Percentiles rank a stretch among this genome's conserved stretches.
These are phyloP conservation scores for Calycina herbarum DNA, from an alignment of 2,329 filamentous ascomycete genomes.

Conservation along the genomic window DNA sequence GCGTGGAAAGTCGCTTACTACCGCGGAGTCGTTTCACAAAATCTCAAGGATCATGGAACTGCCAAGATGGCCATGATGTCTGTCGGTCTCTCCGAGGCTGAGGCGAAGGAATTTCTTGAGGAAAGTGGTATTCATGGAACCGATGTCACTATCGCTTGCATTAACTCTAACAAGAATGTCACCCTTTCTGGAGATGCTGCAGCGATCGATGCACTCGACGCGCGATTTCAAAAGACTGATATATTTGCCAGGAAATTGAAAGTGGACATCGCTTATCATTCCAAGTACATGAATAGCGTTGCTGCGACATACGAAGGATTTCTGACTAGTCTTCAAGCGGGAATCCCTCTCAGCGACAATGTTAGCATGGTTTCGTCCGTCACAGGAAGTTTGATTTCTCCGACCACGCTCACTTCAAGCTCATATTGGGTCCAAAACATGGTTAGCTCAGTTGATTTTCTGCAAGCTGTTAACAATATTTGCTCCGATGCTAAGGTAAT, in stretches of 20 bases:
- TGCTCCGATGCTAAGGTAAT: not conserved
- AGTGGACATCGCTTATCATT: constrained; percentile 34
- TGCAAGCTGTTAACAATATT: constrained; percentile 38
- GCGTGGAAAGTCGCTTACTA: constrained; percentile 22
- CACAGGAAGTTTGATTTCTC: constrained; percentile 30
- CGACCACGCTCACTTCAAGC: constrained; percentile 27
- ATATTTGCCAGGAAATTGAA: constrained; percentile 26
- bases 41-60: constrained; percentile 16
- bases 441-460: constrained; percentile 45
- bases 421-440: constrained; percentile 49
- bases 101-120: not conserved
- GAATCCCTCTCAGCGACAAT: not conserved
- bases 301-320: constrained; percentile 27
- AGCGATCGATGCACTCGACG: constrained; percentile 15
- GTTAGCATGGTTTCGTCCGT: constrained; percentile 46
- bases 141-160: constrained; percentile 36
- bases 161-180: constrained; percentile 30
- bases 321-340: not conserved
- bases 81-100: constrained; percentile 40
- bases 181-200: constrained; percentile 32
- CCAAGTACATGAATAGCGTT: constrained; percentile 34
- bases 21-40: constrained; percentile 20
- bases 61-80: constrained; percentile 54
- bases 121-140: constrained; percentile 23
- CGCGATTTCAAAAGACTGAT: constrained; percentile 1